Conservation (phyloP, 2,329 filamentous ascomycete genomes). For the Talaromyces sp. region DNA sequence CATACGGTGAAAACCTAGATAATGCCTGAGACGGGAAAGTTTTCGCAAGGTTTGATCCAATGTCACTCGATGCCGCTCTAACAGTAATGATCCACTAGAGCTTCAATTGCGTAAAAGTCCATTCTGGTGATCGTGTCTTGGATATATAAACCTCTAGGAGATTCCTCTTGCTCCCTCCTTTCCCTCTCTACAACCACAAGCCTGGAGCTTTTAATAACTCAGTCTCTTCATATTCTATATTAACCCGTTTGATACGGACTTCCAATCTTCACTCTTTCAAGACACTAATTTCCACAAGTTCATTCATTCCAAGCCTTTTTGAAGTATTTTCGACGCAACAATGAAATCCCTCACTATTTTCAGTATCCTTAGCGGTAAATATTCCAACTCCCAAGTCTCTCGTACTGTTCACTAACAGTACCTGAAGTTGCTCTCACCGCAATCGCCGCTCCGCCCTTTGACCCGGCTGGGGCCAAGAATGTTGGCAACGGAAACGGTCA, state of each 20-base stretch:
- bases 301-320: background rate
- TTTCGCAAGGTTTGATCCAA: background rate
- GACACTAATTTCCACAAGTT: background rate
- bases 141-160: background rate
- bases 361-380: background rate
- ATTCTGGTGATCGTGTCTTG: background rate
- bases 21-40: background rate
- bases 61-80: background rate
- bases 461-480: background rate
- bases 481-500: background rate
- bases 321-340: background rate
- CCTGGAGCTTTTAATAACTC: background rate
- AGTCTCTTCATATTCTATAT: background rate
- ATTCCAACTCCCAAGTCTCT: background rate
- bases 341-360: background rate
- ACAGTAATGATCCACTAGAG: background rate
- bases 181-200: background rate
- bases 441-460: background rate
- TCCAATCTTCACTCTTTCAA: background rate
- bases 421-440: background rate
- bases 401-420: background rate
- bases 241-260: background rate
- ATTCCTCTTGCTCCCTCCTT: background rate
- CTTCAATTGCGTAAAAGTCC: background rate
- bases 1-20: background rate